Conservation (phyloP, 2,329 filamentous ascomycete genomes). For the Ceratocystis albifundus region DNA sequence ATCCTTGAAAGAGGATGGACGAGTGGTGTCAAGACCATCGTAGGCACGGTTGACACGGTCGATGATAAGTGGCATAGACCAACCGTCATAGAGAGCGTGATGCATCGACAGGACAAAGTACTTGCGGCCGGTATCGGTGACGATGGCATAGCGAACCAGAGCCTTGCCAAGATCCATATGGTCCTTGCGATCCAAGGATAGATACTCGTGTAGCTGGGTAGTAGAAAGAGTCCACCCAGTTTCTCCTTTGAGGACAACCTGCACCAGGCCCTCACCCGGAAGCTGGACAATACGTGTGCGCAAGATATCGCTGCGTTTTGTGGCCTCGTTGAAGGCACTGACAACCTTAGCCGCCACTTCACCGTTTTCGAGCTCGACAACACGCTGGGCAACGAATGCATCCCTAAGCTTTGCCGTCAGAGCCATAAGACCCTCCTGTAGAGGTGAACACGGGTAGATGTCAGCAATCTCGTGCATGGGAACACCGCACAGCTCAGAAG, state of each 20-base stretch:
- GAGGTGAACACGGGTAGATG: conserved; percentile 43
- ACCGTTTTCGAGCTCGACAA: conserved; percentile 33
- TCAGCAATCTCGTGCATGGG: conserved; percentile 35
- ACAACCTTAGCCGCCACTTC: conserved; percentile 32
- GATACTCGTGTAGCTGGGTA: conserved; percentile 32
- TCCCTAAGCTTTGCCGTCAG: conserved; percentile 41
- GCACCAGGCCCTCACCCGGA: conserved; percentile 35
- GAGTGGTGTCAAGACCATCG: conserved; percentile 27
- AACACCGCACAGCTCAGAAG: conserved; percentile 34
- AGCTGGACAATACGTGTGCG: conserved; percentile 41
- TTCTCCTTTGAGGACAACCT: conserved; percentile 36
- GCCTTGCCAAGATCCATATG: conserved; percentile 37
- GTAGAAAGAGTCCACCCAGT: conserved; percentile 30
- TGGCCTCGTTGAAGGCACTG: conserved; percentile 35
- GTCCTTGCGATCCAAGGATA: conserved; percentile 33
- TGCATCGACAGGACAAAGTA: conserved; percentile 45
- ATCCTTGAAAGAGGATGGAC: conserved; percentile 32
- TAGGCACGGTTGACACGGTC: conserved; percentile 39
- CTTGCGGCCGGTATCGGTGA: conserved; percentile 30
- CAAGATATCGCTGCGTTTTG: conserved; percentile 34
- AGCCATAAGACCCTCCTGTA: conserved; percentile 45
- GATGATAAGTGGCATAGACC: conserved; percentile 42
- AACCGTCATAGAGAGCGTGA: conserved; percentile 47
- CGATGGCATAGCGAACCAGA: conserved; percentile 37
- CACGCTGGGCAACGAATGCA: conserved; percentile 42